Conservation (phyloP, 202 grass and related monocot species). For the Panicum hallii region DNA sequence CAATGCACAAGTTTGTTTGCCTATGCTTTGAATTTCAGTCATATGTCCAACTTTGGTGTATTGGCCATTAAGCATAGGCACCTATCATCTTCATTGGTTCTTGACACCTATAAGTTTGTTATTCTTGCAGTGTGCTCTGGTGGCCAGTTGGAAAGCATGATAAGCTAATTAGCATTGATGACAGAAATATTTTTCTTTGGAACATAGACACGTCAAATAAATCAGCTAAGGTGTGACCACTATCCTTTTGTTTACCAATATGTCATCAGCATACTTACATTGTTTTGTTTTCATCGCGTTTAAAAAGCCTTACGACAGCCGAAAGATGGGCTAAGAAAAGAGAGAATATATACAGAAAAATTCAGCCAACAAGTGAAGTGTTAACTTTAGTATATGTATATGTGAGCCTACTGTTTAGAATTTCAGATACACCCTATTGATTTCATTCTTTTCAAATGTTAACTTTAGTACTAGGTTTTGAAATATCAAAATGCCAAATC, state of each 20-base stretch:
- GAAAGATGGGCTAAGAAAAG: not conserved
- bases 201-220: constrained; percentile 89
- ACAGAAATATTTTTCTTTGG: constrained; percentile 87
- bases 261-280: constrained; percentile 29
- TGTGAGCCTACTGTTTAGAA: not conserved
- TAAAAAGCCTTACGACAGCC: not conserved
- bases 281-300: not conserved
- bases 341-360: not conserved
- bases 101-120: constrained; percentile 34
- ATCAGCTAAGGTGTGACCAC: constrained; percentile 64
- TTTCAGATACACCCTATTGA: not conserved
- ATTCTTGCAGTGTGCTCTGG: constrained; percentile 85
- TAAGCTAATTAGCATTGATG: constrained; percentile 92
- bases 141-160: constrained; percentile 92
- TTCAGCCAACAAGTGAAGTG: not conserved
- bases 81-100: constrained; percentile 14
- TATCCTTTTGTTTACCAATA: constrained; percentile 31
- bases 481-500: constrained; percentile 16
- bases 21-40: constrained; percentile 10
- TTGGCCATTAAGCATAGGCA: too few species aligned
- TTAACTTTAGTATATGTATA: not conserved
- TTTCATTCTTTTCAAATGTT: constrained; percentile 35
- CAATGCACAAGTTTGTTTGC: not conserved
- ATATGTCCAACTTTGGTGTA: not conserved
- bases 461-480: constrained; percentile 23